phyloP scores from a whole-genome alignment of 2,329 filamentous ascomycete genomes.

The Aspergillus proliferans region DNA sequence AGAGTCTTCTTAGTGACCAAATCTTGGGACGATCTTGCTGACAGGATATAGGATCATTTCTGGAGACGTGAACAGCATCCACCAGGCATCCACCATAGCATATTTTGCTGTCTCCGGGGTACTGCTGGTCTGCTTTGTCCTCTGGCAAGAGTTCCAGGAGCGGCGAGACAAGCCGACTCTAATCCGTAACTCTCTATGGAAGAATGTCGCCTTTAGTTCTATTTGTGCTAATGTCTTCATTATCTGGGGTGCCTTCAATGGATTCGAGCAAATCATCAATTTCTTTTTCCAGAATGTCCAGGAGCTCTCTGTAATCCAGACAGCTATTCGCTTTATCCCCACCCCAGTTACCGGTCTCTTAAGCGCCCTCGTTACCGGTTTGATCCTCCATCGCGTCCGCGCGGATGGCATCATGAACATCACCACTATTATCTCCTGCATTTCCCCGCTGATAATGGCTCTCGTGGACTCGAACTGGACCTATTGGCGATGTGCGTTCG shows the following conservation, averaged over 20 bases:
- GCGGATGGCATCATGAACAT: constrained; percentile 34
- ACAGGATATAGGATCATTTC: no score
- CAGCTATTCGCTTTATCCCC: constrained; percentile 43
- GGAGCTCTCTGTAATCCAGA: constrained; percentile 35
- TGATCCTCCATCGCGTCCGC: constrained; percentile 38
- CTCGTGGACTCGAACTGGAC: constrained; percentile 40
- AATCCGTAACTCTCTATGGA: constrained; percentile 32
- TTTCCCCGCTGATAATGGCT: constrained; percentile 49
- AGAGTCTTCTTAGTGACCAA: no score
- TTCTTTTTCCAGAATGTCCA: constrained; percentile 45
- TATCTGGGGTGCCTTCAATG: constrained; percentile 25
- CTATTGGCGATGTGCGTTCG: constrained; percentile 46
- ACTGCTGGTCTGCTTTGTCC: constrained; percentile 21
- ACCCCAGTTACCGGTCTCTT: constrained; percentile 37
- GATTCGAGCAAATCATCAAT: constrained; percentile 18
- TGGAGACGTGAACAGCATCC: no score
- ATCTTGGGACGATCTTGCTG: no score
- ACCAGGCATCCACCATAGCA: constrained; percentile 5
- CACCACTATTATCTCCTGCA: constrained; percentile 36
- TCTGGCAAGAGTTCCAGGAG: constrained; percentile 21
- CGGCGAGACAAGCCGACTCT: constrained; percentile 18
- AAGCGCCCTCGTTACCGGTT: constrained; percentile 37
- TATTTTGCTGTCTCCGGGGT: constrained; percentile 22
- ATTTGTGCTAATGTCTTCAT: constrained; percentile 30
- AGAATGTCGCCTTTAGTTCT: constrained; percentile 23